Percentiles rank a stretch among this genome's conserved stretches.
These are phyloP conservation scores for Raddia guianensis DNA, from an alignment of 176 grass and related monocot species.

Conservation along the genomic window DNA sequence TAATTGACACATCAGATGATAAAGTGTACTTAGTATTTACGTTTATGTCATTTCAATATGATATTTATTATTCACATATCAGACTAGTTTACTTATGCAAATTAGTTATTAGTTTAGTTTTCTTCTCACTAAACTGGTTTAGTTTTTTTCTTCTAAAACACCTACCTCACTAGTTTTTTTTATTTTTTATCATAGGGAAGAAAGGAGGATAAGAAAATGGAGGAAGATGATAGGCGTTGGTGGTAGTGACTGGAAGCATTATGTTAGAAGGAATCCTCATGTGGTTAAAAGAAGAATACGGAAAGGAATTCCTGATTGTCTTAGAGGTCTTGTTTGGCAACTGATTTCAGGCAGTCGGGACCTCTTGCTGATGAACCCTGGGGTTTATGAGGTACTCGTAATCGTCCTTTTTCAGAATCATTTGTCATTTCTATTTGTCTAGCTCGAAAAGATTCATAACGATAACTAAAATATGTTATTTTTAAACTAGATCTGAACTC, in stretches of 20 bases:
- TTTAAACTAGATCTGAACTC: not conserved
- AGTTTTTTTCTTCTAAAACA: no score
- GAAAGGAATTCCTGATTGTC: slow-evolving; percentile 96
- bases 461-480: not conserved
- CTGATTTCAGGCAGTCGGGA: slow-evolving; percentile 96
- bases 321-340: slow-evolving; percentile 96
- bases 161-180: not conserved
- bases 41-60: not conserved
- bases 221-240: slow-evolving; percentile 99
- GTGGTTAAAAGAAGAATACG: slow-evolving; percentile 91
- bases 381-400: slow-evolving; percentile 86
- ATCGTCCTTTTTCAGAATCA: not conserved
- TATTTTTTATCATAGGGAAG: slow-evolving; percentile 56
- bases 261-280: slow-evolving; percentile 86
- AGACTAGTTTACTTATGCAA: slow-evolving; percentile 1
- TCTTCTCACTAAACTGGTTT: no score
- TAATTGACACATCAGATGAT: slow-evolving; percentile 6
- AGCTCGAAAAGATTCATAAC: not conserved
- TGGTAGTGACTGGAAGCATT: slow-evolving; percentile 91
- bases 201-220: slow-evolving; percentile 90
- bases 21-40: slow-evolving; percentile 5
- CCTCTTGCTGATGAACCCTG: slow-evolving; percentile 78
- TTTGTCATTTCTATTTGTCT: not conserved
- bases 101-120: not conserved
- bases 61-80: not conserved